These are phyloP conservation scores for Aspergillus japonicus DNA, from an alignment of 2,329 filamentous ascomycete species.

Conservation along the genomic window DNA sequence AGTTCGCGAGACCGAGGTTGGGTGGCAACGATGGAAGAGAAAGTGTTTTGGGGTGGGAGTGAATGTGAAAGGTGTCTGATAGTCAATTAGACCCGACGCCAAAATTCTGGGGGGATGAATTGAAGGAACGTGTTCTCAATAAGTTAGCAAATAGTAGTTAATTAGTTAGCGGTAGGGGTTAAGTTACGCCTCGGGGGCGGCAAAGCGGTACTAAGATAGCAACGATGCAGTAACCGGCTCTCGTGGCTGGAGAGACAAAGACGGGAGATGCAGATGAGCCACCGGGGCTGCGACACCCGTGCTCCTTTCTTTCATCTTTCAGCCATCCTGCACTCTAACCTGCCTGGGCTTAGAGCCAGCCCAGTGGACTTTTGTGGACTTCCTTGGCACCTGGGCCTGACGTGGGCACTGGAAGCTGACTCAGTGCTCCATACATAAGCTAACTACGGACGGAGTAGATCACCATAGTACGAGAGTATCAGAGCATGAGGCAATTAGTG, in stretches of 20 bases:
- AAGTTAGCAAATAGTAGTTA: too few relatives aligned
- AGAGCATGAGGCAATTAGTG: too few relatives aligned
- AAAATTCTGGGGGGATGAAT: not conserved
- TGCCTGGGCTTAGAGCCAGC: not conserved
- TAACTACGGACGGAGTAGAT: too few relatives aligned
- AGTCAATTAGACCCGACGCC: not conserved
- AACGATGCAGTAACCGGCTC: not conserved
- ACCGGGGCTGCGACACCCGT: too few relatives aligned
- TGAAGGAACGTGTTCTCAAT: not conserved
- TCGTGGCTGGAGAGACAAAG: not conserved
- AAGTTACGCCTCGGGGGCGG: not conserved
- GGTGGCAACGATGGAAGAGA: slow-evolving; percentile 2
- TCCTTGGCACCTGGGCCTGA: not conserved
- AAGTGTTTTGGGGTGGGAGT: not conserved
- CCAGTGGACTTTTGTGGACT: not conserved
- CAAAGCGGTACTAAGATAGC: not conserved
- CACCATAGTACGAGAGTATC: too few relatives aligned
- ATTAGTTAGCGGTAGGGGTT: not conserved
- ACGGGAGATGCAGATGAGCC: not conserved
- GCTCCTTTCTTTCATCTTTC: too few relatives aligned
- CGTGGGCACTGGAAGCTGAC: not conserved
- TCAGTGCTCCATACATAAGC: too few relatives aligned
- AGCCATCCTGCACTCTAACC: not conserved
- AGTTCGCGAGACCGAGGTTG: not conserved
- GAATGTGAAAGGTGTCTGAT: not conserved